These are phyloP conservation scores for Phascolomyces articulosus DNA, from an alignment of 371 early-diverging fungal genomes.

Conservation along the genomic window DNA sequence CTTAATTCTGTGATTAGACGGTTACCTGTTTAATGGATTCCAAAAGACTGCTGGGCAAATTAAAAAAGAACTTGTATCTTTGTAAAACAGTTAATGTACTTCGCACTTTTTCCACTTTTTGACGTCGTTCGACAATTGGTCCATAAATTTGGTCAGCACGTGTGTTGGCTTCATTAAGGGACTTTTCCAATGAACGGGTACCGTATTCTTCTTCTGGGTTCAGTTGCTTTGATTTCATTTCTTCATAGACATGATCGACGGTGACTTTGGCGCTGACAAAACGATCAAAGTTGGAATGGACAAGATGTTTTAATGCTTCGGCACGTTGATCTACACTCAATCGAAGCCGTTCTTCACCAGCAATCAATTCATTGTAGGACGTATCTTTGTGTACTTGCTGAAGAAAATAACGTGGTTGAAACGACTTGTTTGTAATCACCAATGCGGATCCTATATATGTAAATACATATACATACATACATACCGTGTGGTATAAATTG, in stretches of 20 bases:
- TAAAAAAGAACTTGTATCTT: slow-evolving; percentile 94
- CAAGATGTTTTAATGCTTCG: slow-evolving; percentile 84
- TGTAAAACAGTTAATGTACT: slow-evolving; percentile 87
- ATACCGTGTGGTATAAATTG: too few relatives aligned
- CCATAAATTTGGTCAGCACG: slow-evolving; percentile 86
- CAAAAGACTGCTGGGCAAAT: slow-evolving; percentile 83
- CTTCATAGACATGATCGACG: slow-evolving; percentile 92
- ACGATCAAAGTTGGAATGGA: slow-evolving; percentile 94
- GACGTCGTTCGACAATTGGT: slow-evolving; percentile 86
- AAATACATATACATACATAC: not conserved
- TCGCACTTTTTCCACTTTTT: slow-evolving; percentile 88
- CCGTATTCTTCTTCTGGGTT: slow-evolving; percentile 84
- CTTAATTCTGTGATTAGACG: too few relatives aligned
- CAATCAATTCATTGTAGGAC: slow-evolving; percentile 77
- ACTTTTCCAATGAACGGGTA: slow-evolving; percentile 47
- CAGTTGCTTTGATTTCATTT: slow-evolving; percentile 84
- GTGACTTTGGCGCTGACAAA: slow-evolving; percentile 95
- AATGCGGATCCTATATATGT: slow-evolving; percentile 35
- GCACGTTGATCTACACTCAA: slow-evolving; percentile 80
- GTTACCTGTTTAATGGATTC: slow-evolving; percentile 83
- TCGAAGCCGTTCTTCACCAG: slow-evolving; percentile 74
- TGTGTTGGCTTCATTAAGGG: slow-evolving; percentile 52
- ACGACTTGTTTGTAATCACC: slow-evolving; percentile 68
- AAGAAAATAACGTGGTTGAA: slow-evolving; percentile 82
- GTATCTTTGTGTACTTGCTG: slow-evolving; percentile 85